Evolutionary conservation across 1,284 basidiomycete species (phyloP).

Genomic region (Cryptococcus sp.): DNA sequence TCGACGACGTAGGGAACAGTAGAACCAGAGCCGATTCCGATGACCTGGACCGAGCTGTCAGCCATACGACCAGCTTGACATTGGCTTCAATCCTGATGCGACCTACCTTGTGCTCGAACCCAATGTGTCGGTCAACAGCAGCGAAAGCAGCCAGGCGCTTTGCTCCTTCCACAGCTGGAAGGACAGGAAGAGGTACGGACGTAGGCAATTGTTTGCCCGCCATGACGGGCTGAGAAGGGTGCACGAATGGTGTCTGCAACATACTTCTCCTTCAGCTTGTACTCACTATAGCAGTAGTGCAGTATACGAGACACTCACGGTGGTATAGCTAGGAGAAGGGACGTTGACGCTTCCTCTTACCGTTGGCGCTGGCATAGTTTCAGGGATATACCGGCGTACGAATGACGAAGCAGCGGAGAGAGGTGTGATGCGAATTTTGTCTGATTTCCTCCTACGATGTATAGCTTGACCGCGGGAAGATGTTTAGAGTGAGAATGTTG

Average conservation of each 20-base stretch:
- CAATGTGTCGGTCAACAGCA: slow-evolving; percentile 88
- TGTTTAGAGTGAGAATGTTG: too few relatives aligned
- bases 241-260: too few relatives aligned
- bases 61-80: neutral
- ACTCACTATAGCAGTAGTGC: too few relatives aligned
- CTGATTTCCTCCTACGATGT: too few relatives aligned
- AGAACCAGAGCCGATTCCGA: slow-evolving; percentile 90
- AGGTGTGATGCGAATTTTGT: too few relatives aligned
- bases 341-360: neutral
- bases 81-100: neutral
- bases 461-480: too few relatives aligned
- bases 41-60: slow-evolving; percentile 60
- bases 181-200: slow-evolving; percentile 33
- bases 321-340: neutral
- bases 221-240: slow-evolving; percentile 32
- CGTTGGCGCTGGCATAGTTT: neutral
- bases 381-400: too few relatives aligned
- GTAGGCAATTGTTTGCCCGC: slow-evolving; percentile 36
- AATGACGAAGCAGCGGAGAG: too few relatives aligned
- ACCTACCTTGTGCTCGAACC: slow-evolving; percentile 76
- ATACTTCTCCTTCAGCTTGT: too few relatives aligned
- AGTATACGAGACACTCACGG: too few relatives aligned
- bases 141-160: slow-evolving; percentile 92
- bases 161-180: slow-evolving; percentile 64
- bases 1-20: slow-evolving; percentile 99